Evolutionary conservation across 495 filamentous ascomycete species (phyloP).

Genomic region (Pyrenula aspistea): DNA sequence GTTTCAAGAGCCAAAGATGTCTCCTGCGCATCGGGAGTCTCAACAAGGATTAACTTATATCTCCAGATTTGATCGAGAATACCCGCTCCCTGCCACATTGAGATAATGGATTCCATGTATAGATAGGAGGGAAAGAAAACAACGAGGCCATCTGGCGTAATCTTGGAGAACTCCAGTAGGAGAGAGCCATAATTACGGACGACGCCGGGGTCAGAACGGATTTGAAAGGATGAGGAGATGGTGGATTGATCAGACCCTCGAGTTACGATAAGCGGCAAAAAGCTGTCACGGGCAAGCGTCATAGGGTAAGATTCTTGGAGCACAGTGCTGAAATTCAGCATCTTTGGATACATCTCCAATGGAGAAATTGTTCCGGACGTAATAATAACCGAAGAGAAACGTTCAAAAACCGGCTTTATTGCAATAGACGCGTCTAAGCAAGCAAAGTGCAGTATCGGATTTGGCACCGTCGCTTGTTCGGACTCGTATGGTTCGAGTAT

Average conservation of each 20-base stretch:
- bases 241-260: slow-evolving; percentile 86
- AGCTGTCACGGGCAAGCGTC: slow-evolving; percentile 90
- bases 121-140: slow-evolving; percentile 99
- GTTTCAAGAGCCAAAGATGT: slow-evolving; percentile 92
- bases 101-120: slow-evolving; percentile 98
- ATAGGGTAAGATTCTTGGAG: slow-evolving; percentile 95
- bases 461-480: slow-evolving; percentile 88
- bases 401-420: slow-evolving; percentile 94
- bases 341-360: slow-evolving; percentile 97
- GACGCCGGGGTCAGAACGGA: slow-evolving; percentile 86
- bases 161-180: slow-evolving; percentile 81
- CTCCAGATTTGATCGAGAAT: slow-evolving; percentile 98
- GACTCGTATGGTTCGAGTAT: slow-evolving; percentile 96
- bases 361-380: slow-evolving; percentile 97
- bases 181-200: slow-evolving; percentile 92
- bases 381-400: slow-evolving; percentile 95
- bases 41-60: slow-evolving; percentile 95
- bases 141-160: slow-evolving; percentile 93
- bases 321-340: slow-evolving; percentile 85
- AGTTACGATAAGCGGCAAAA: slow-evolving; percentile 95
- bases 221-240: slow-evolving; percentile 82
- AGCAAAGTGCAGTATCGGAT: slow-evolving; percentile 90
- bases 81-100: slow-evolving; percentile 98
- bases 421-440: slow-evolving; percentile 97
- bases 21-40: slow-evolving; percentile 95